Conservation (phyloP, 495 filamentous ascomycete genomes). For the Xylaria scruposa region DNA sequence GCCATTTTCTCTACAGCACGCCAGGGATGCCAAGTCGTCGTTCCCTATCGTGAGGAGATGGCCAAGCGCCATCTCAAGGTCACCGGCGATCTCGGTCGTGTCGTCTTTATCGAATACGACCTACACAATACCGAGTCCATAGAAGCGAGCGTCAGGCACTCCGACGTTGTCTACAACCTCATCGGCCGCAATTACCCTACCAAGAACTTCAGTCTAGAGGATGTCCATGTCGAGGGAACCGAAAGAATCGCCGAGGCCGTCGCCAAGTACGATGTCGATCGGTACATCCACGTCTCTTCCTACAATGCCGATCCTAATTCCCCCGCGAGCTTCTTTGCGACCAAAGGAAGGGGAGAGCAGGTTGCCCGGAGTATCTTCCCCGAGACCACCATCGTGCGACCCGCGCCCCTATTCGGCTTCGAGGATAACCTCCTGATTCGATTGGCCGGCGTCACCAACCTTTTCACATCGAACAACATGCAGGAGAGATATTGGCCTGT, state of each 20-base stretch:
- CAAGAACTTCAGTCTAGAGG: conserved; percentile 94
- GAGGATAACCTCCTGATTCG: conserved; percentile 91
- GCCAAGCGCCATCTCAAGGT: conserved; percentile 95
- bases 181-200: conserved; percentile 93
- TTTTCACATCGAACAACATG: conserved; percentile 92
- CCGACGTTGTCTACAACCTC: conserved; percentile 96
- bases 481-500: conserved; percentile 90
- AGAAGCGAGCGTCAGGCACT: conserved; percentile 95
- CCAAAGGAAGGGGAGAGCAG: conserved; percentile 87
- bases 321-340: conserved; percentile 83
- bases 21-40: conserved; percentile 88
- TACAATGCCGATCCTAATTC: conserved; percentile 87
- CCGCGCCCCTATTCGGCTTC: conserved; percentile 91
- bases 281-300: conserved; percentile 95
- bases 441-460: conserved; percentile 76
- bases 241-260: conserved; percentile 94
- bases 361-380: conserved; percentile 90
- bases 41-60: conserved; percentile 98
- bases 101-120: conserved; percentile 93
- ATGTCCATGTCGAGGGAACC: conserved; percentile 94
- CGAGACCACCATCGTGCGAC: conserved; percentile 96
- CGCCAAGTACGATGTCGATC: conserved; percentile 97
- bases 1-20: conserved; percentile 66
- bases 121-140: conserved; percentile 94
- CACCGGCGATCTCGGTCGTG: conserved; percentile 87